Conservation (phyloP, 306 rosid species). For the Alnus rubra region DNA sequence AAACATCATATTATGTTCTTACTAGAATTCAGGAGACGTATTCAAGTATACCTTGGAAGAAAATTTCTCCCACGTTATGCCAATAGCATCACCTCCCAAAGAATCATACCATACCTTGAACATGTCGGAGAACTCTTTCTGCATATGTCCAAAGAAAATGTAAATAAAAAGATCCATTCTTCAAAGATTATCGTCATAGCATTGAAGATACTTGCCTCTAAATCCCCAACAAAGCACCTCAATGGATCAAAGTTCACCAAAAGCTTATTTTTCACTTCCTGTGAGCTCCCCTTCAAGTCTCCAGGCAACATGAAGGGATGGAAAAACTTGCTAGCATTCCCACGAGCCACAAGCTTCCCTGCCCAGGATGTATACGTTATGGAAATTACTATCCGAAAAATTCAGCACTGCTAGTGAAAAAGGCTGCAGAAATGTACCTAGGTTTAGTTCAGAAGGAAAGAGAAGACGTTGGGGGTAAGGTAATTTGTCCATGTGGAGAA, state of each 20-base stretch:
- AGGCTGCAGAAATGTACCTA: constrained; percentile 45
- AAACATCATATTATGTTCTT: constrained; percentile 1
- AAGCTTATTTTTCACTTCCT: constrained; percentile 62
- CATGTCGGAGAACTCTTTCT: constrained; percentile 63
- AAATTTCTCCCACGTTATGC: constrained; percentile 71
- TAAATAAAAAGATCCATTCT: constrained; percentile 2
- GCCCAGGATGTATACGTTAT: constrained; percentile 23
- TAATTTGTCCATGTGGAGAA: constrained; percentile 83
- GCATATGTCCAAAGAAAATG: constrained; percentile 25
- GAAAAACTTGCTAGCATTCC: constrained; percentile 66
- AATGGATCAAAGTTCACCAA: constrained; percentile 85
- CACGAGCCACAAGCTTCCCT: constrained; percentile 69
- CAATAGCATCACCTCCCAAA: constrained; percentile 91
- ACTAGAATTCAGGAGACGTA: not conserved
- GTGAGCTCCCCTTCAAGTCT: constrained; percentile 62
- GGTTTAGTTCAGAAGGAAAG: constrained; percentile 71
- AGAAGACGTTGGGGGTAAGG: constrained; percentile 88
- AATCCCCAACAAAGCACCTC: constrained; percentile 63
- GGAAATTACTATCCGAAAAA: constrained; percentile 17
- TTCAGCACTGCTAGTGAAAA: constrained; percentile 11
- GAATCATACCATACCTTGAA: constrained; percentile 90
- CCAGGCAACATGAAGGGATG: constrained; percentile 66
- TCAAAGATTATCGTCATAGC: constrained; percentile 11
- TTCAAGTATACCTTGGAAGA: constrained; percentile 62
- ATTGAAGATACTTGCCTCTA: constrained; percentile 62